Percentiles rank a stretch among this genome's conserved stretches.
Evolutionary conservation across 805 yeast species (phyloP).

Genomic region (Torulaspora microellipsoides): DNA sequence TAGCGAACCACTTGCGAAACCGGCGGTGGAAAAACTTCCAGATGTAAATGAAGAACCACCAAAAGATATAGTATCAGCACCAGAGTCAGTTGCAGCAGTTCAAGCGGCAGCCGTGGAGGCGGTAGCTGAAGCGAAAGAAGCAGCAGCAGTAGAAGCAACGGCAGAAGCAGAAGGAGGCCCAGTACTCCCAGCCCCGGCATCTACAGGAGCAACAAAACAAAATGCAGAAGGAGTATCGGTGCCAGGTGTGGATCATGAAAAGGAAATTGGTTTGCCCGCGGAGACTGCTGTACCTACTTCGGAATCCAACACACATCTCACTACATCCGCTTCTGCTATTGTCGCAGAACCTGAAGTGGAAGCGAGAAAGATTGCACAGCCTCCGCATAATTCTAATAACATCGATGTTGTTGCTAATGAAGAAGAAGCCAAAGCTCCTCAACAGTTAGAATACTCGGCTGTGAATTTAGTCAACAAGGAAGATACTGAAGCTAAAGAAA

Average conservation of each 20-base stretch:
- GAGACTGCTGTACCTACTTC: too few relatives aligned
- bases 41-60: not conserved
- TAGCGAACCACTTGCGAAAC: too few relatives aligned
- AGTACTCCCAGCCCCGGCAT: not conserved
- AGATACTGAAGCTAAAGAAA: not conserved
- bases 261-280: not conserved
- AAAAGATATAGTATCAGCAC: not conserved
- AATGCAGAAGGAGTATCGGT: not conserved
- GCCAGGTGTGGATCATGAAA: not conserved
- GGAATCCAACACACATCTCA: too few relatives aligned
- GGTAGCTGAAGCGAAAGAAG: conserved; percentile 6
- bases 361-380: too few relatives aligned
- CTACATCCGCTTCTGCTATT: too few relatives aligned
- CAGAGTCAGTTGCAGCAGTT: conserved; percentile 1
- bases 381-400: too few relatives aligned
- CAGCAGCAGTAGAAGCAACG: not conserved
- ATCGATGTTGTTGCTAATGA: too few relatives aligned
- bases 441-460: too few relatives aligned
- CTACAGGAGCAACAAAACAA: not conserved
- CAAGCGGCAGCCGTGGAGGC: conserved; percentile 4
- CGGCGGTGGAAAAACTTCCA: not conserved
- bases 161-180: not conserved
- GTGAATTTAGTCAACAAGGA: not conserved
- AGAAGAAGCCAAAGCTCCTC: too few relatives aligned
- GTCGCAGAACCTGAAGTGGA: too few relatives aligned